Evolutionary conservation across 2,329 filamentous ascomycete species (phyloP).

Genomic region (Ophiosphaerella korrae): DNA sequence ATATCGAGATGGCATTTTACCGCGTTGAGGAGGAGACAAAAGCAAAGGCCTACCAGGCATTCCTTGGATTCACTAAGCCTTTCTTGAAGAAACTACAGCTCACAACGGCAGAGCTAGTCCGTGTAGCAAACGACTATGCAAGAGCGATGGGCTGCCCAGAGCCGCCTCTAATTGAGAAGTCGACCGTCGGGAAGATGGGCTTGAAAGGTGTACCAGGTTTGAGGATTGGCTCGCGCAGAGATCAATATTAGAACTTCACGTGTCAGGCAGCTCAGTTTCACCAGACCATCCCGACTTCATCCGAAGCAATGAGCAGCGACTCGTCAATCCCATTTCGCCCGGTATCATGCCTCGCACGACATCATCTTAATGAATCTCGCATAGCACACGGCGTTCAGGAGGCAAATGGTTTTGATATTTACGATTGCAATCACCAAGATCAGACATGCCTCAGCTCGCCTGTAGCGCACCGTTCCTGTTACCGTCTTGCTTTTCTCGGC

Average conservation of each 20-base stretch:
- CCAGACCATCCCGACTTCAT: background rate
- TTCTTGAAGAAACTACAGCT: conserved; percentile 52
- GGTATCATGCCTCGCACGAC: too few relatives aligned
- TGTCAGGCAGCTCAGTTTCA: background rate
- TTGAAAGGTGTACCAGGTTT: conserved; percentile 53
- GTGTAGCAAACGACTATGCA: conserved; percentile 52
- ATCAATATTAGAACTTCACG: background rate
- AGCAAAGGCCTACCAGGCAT: conserved; percentile 53
- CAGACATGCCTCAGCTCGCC: background rate
- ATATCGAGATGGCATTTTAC: conserved; percentile 41
- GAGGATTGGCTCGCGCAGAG: conserved; percentile 33
- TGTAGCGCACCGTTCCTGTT: background rate
- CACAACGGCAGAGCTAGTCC: conserved; percentile 47
- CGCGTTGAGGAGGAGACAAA: conserved; percentile 49
- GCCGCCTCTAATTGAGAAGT: conserved; percentile 53
- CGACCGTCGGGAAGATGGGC: conserved; percentile 55
- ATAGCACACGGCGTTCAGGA: too few relatives aligned
- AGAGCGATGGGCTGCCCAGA: conserved; percentile 52
- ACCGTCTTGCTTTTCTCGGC: conserved; percentile 5
- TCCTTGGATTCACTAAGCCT: conserved; percentile 55
- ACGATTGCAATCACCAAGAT: background rate
- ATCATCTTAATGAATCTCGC: too few relatives aligned
- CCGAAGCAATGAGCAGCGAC: too few relatives aligned
- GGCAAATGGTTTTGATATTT: too few relatives aligned
- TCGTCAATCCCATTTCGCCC: too few relatives aligned